Evolutionary conservation across 1,284 basidiomycete species (phyloP).

Genomic region (Sanguinoderma infundibulare): DNA sequence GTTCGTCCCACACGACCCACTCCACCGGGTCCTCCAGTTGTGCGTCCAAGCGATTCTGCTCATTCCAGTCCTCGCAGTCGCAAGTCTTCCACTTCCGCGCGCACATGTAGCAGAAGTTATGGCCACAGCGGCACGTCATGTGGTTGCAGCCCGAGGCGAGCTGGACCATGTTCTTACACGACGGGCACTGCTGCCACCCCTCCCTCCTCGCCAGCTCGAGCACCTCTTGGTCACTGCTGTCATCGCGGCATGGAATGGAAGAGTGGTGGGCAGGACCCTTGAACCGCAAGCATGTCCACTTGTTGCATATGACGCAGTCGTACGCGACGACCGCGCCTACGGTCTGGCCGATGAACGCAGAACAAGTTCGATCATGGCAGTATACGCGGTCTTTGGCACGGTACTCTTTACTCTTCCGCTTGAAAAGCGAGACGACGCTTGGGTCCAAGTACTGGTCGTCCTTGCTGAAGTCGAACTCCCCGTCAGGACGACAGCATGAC

Average conservation of each 20-base stretch:
- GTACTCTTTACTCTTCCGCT: constrained; percentile 20
- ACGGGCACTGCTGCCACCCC: constrained; percentile 48
- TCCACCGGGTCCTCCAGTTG: too few relatives aligned
- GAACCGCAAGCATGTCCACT: constrained; percentile 46
- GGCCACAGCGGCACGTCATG: constrained; percentile 42
- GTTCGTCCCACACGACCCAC: too few relatives aligned
- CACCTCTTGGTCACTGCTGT: constrained; percentile 43
- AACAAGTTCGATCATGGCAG: constrained; percentile 20
- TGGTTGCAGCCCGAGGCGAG: constrained; percentile 43
- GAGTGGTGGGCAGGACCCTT: constrained; percentile 42
- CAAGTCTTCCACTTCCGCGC: constrained; percentile 57
- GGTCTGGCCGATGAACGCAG: constrained; percentile 17
- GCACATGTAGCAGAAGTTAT: constrained; percentile 50
- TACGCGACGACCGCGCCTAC: not conserved
- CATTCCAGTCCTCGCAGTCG: constrained; percentile 59
- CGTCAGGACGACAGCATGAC: constrained; percentile 18
- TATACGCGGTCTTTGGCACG: constrained; percentile 22
- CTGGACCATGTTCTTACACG: constrained; percentile 41
- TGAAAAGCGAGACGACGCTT: constrained; percentile 5
- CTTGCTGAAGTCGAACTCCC: not conserved
- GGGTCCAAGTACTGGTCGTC: not conserved
- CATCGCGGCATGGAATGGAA: constrained; percentile 34
- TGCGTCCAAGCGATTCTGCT: too few relatives aligned
- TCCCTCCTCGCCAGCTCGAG: constrained; percentile 45
- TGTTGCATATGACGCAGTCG: not conserved